Percentiles rank a stretch among this genome's conserved stretches.
These are phyloP conservation scores for Letharia lupina DNA, from an alignment of 495 filamentous ascomycete genomes.

Conservation along the genomic window DNA sequence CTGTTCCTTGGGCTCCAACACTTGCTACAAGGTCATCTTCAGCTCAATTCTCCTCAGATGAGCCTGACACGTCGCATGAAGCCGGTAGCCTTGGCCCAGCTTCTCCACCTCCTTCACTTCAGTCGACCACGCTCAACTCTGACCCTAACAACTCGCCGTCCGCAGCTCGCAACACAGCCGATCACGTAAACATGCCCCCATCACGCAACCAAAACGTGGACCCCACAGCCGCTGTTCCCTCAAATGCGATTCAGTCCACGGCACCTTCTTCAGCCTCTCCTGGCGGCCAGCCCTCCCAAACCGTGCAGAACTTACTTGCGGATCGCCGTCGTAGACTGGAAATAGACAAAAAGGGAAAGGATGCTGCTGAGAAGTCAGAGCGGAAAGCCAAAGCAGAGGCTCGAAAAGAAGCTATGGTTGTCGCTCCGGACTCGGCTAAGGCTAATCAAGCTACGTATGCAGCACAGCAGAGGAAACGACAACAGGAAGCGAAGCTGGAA, in stretches of 20 bases:
- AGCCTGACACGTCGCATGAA: neutral
- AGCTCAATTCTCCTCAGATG: neutral
- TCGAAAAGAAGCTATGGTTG: conserved; percentile 15
- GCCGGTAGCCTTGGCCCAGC: neutral
- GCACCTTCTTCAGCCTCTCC: neutral
- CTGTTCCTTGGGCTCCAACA: neutral
- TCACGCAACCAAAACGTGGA: neutral
- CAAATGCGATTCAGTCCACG: neutral
- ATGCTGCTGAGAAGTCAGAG: conserved; percentile 25
- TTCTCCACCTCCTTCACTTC: neutral
- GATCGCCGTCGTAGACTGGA: conserved; percentile 27
- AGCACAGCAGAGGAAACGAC: conserved; percentile 41
- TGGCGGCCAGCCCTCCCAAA: conserved; percentile 5
- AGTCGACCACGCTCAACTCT: neutral
- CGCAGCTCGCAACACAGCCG: neutral
- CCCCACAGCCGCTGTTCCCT: neutral
- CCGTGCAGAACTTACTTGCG: conserved; percentile 23
- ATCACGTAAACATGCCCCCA: neutral
- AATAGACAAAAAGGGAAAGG: conserved; percentile 30
- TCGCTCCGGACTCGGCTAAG: conserved; percentile 19
- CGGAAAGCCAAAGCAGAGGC: conserved; percentile 26
- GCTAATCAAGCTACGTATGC: conserved; percentile 35
- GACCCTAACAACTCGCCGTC: neutral
- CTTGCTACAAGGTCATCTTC: conserved; percentile 7
- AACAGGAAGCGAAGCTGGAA: conserved; percentile 50